Percentiles rank a stretch among this genome's conserved stretches.
Conservation (phyloP, 495 filamentous ascomycete species). For the Aspergillus funiculosus region DNA sequence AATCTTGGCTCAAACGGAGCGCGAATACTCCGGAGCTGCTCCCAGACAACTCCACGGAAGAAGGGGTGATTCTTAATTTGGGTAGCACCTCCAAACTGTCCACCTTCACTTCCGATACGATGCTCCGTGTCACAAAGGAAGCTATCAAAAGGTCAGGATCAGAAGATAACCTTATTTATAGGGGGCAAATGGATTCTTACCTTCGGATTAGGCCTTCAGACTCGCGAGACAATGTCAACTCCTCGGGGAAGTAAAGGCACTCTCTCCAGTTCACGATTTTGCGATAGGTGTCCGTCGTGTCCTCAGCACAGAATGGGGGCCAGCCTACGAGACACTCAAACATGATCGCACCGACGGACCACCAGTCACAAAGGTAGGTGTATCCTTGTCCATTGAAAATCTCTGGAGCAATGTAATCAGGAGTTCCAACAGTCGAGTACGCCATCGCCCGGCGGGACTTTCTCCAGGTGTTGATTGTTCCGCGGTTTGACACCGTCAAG, state of each 20-base stretch:
- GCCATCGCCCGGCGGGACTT: constrained; percentile 92
- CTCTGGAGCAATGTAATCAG: constrained; percentile 97
- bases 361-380: constrained; percentile 96
- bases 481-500: constrained; percentile 92
- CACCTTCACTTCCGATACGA: constrained; percentile 62
- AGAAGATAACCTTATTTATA: no score
- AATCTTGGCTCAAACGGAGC: constrained; percentile 94
- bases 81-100: constrained; percentile 67
- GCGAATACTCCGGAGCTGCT: constrained; percentile 81
- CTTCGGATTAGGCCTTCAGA: constrained; percentile 84
- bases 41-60: constrained; percentile 94
- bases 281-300: constrained; percentile 93
- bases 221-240: constrained; percentile 78
- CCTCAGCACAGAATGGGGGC: constrained; percentile 98
- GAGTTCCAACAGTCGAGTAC: constrained; percentile 96
- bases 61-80: constrained; percentile 93
- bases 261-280: constrained; percentile 99
- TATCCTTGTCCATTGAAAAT: constrained; percentile 97
- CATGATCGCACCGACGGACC: constrained; percentile 98
- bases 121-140: constrained; percentile 88
- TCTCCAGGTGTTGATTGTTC: constrained; percentile 96
- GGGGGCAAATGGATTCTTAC: constrained; percentile 37
- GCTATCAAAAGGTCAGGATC: constrained; percentile 42
- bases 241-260: constrained; percentile 92
- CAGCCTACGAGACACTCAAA: constrained; percentile 98